phyloP scores from a whole-genome alignment of 2,329 filamentous ascomycete genomes.

The Calonectria naviculata region DNA sequence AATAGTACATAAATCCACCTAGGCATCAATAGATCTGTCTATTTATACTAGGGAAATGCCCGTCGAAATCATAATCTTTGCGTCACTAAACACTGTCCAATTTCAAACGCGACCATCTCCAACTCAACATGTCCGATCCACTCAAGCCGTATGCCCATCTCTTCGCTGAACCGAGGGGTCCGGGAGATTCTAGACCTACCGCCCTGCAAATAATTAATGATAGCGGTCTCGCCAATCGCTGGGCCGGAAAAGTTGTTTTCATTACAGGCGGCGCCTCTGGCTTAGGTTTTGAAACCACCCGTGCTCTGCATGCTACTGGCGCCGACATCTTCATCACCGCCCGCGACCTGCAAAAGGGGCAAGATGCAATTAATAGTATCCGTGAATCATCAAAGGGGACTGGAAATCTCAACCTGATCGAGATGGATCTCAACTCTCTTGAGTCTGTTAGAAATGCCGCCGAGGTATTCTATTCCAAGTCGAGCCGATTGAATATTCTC shows the following conservation, averaged over 20 bases:
- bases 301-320: conserved; percentile 55
- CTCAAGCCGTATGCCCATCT: conserved; percentile 22
- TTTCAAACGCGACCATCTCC: not conserved
- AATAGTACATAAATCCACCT: not conserved
- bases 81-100: not conserved
- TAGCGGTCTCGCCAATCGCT: conserved; percentile 42
- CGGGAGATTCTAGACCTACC: conserved; percentile 50
- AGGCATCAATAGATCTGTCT: not conserved
- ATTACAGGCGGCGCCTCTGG: conserved; percentile 57
- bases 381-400: conserved; percentile 19
- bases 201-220: conserved; percentile 50
- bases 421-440: conserved; percentile 44
- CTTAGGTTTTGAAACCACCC: conserved; percentile 56
- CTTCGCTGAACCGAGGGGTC: conserved; percentile 33
- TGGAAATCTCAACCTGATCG: conserved; percentile 46
- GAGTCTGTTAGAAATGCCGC: conserved; percentile 43
- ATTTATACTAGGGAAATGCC: not conserved
- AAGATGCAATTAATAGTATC: conserved; percentile 36
- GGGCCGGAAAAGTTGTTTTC: conserved; percentile 48
- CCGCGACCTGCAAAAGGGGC: conserved; percentile 47
- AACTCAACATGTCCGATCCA: conserved; percentile 5
- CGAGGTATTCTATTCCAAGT: conserved; percentile 25
- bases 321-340: conserved; percentile 56
- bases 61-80: not conserved
- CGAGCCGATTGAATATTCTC: conserved; percentile 42